Evolutionary conservation across 1,284 basidiomycete genomes (phyloP).

Genomic region (Tilletiaria anomala): DNA sequence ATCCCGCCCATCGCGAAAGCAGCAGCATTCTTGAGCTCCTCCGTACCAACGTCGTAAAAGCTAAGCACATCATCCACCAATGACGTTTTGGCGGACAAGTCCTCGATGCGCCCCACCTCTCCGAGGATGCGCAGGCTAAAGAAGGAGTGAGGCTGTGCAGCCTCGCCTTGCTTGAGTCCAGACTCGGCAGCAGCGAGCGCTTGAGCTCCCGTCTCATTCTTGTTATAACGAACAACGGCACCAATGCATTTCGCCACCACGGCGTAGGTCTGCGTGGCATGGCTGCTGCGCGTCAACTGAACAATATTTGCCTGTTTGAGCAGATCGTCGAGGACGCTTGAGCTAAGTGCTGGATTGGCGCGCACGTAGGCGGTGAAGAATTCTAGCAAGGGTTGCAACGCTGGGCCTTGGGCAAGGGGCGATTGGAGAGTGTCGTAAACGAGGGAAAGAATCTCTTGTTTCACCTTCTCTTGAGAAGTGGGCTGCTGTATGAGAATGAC

Average conservation of each 20-base stretch:
- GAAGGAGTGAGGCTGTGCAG: constrained; percentile 14
- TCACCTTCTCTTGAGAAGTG: constrained; percentile 8
- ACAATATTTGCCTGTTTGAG: constrained; percentile 5
- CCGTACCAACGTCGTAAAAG: constrained; percentile 11
- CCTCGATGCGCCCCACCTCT: constrained; percentile 20
- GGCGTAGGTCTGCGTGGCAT: constrained; percentile 13
- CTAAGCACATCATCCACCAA: constrained; percentile 17
- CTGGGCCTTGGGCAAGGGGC: constrained; percentile 56
- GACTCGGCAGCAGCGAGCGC: no score
- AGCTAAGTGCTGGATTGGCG: constrained; percentile 48
- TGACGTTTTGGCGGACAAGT: constrained; percentile 11
- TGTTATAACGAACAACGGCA: constrained; percentile 11
- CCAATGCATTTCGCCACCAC: constrained; percentile 27
- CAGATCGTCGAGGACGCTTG: constrained; percentile 1
- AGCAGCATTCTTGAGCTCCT: constrained; percentile 27
- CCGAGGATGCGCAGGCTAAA: constrained; percentile 24
- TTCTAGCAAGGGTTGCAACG: constrained; percentile 61
- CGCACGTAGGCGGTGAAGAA: constrained; percentile 71
- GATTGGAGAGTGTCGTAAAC: constrained; percentile 62
- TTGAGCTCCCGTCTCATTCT: no score
- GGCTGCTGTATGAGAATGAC: constrained; percentile 13
- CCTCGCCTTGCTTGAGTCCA: no score
- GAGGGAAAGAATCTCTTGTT: constrained; percentile 47
- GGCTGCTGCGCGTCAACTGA: constrained; percentile 1
- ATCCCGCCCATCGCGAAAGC: constrained; percentile 58